A percentile compares a stretch with the other conserved stretches of the same genome.
Conservation (phyloP, 805 yeast genomes). For the Yarrowia sp. region DNA sequence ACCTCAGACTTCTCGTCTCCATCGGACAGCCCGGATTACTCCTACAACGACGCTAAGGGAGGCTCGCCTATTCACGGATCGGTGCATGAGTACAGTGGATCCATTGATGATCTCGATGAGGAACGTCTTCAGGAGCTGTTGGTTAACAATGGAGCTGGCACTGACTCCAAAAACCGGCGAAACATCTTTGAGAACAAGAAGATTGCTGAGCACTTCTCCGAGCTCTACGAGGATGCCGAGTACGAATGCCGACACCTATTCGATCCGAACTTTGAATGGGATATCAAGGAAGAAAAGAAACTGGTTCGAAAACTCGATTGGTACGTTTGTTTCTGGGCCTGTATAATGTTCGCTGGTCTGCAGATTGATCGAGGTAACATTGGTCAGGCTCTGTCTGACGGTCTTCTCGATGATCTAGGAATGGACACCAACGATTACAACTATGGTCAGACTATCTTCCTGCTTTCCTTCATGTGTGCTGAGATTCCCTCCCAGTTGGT, state of each 20-base stretch:
- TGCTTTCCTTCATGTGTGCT: conserved; percentile 52
- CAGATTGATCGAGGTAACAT: conserved; percentile 59
- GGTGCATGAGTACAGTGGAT: background rate
- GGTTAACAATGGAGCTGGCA: conserved; percentile 15
- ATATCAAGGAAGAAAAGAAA: conserved; percentile 47
- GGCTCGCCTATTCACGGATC: background rate
- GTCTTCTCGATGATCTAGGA: conserved; percentile 49
- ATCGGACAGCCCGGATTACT: background rate
- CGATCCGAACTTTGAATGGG: conserved; percentile 60
- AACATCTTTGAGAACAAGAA: conserved; percentile 45
- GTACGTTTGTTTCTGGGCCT: conserved; percentile 56
- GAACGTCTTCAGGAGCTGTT: conserved; percentile 20
- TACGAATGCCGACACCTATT: conserved; percentile 56
- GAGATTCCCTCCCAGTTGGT: conserved; percentile 68
- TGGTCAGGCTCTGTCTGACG: conserved; percentile 56
- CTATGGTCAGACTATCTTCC: conserved; percentile 55
- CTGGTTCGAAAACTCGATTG: conserved; percentile 53
- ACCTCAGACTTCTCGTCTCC: background rate
- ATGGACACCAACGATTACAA: conserved; percentile 58
- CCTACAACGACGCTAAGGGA: background rate
- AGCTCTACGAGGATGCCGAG: conserved; percentile 46
- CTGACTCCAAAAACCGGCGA: background rate
- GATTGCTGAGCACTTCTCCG: conserved; percentile 46
- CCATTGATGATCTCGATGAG: background rate
- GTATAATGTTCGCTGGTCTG: conserved; percentile 56